These are phyloP conservation scores for Xanthoparmelia taractica DNA, from an alignment of 495 filamentous ascomycete genomes.

Conservation along the genomic window DNA sequence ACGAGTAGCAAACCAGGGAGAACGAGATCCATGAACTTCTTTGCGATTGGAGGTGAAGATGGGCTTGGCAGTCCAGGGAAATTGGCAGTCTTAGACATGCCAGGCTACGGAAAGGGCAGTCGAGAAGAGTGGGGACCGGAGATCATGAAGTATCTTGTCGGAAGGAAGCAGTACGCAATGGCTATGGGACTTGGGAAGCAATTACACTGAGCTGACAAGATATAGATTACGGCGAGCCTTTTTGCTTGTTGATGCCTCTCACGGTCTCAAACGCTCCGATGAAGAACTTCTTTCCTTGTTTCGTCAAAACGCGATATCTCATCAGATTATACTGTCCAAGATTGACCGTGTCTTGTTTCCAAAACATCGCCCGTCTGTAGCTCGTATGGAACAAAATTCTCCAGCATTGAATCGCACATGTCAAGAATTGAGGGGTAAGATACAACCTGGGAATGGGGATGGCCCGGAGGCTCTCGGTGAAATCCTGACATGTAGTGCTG, in stretches of 20 bases:
- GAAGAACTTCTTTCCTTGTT: constrained; percentile 56
- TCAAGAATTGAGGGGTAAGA: constrained; percentile 17
- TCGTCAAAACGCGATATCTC: constrained; percentile 53
- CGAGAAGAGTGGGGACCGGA: constrained; percentile 72
- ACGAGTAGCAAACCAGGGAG: constrained; percentile 66
- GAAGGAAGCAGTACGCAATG: constrained; percentile 50
- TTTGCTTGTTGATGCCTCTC: constrained; percentile 69
- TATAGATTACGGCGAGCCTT: constrained; percentile 63
- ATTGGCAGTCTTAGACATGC: constrained; percentile 77
- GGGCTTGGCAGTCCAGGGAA: constrained; percentile 49
- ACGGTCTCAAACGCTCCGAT: constrained; percentile 74
- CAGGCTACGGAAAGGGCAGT: constrained; percentile 81
- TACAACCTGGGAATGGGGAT: constrained; percentile 30
- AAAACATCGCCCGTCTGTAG: constrained; percentile 6
- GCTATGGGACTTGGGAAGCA: not conserved
- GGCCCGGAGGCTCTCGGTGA: constrained; percentile 45
- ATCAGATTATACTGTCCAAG: constrained; percentile 79
- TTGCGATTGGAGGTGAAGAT: constrained; percentile 58
- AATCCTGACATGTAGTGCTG: constrained; percentile 43
- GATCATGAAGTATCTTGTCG: constrained; percentile 73
- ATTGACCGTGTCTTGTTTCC: constrained; percentile 49
- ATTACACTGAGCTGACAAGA: constrained; percentile 1
- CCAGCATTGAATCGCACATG: constrained; percentile 26
- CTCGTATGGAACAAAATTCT: constrained; percentile 30
- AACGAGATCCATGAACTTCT: constrained; percentile 79